Conservation (phyloP, 768 basidiomycete genomes). For the Lyophyllum decastes region DNA sequence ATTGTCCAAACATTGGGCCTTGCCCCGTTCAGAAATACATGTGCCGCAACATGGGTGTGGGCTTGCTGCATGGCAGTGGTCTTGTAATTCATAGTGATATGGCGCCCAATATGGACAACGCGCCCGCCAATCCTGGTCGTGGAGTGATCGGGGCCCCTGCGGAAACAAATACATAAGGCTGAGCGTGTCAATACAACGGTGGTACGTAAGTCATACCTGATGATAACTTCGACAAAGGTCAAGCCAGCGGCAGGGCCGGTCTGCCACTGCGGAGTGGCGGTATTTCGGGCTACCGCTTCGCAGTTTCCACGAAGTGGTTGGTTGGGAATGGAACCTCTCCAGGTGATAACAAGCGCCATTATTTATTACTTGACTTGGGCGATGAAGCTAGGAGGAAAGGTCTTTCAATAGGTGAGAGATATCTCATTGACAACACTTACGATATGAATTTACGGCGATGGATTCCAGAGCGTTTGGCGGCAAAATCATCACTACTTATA, state of each 20-base stretch:
- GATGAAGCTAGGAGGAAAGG: not conserved
- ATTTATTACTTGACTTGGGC: not conserved
- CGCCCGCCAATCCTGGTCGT: not conserved
- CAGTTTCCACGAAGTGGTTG: not conserved
- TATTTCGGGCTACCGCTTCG: not conserved
- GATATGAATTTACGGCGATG: too few relatives aligned
- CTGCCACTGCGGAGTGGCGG: not conserved
- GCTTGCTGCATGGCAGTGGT: not conserved
- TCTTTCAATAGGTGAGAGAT: too few relatives aligned
- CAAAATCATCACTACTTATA: too few relatives aligned
- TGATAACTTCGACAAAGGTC: not conserved
- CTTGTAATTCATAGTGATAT: slow-evolving; percentile 6
- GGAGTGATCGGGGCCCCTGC: slow-evolving; percentile 1
- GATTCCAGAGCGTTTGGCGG: too few relatives aligned
- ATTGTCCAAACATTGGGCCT: not conserved
- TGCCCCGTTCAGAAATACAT: not conserved
- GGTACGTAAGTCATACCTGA: not conserved
- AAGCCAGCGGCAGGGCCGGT: not conserved
- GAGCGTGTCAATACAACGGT: not conserved
- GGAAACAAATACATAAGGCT: not conserved
- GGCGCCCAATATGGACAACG: not conserved
- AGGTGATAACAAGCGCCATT: not conserved
- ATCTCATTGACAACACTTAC: too few relatives aligned
- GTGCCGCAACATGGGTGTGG: not conserved
- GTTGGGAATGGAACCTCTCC: slow-evolving; percentile 3